These are phyloP conservation scores for Urochloa ruziziensis DNA, from an alignment of 176 grass and related monocot species.

Conservation along the genomic window DNA sequence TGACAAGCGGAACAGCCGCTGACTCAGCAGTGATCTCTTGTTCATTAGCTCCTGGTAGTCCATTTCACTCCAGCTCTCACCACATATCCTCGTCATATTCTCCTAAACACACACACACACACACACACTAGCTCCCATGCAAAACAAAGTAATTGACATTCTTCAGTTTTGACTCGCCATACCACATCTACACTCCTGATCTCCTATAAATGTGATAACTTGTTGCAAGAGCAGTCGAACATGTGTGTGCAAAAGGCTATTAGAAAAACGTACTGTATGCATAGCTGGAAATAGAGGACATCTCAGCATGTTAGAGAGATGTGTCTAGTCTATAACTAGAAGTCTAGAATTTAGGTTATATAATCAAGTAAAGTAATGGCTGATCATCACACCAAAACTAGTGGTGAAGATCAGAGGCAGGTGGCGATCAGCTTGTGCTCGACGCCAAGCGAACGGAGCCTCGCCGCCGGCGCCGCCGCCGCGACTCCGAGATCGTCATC, in stretches of 20 bases:
- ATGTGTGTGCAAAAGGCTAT: too few species aligned
- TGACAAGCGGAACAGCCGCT: neutral
- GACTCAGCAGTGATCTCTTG: neutral
- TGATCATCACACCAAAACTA: neutral
- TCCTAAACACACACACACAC: neutral
- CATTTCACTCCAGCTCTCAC: neutral
- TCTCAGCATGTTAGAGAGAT: neutral
- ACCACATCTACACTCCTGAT: too few species aligned
- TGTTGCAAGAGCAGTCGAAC: neutral
- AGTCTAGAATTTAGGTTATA: too few species aligned
- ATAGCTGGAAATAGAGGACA: too few species aligned
- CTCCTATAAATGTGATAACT: neutral
- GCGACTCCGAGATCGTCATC: neutral
- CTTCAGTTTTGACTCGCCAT: neutral
- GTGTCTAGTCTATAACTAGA: too few species aligned
- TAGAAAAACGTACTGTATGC: too few species aligned
- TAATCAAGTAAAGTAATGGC: too few species aligned
- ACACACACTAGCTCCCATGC: neutral
- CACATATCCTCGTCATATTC: conserved; percentile 27
- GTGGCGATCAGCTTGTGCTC: conserved; percentile 28
- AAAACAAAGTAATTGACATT: too few species aligned
- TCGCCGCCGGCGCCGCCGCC: neutral
- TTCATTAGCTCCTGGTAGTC: neutral
- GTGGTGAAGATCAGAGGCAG: neutral
- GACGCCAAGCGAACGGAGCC: conserved; percentile 9